phyloP scores from a whole-genome alignment of 2,329 filamentous ascomycete species.

The Colletotrichum spinosum region DNA sequence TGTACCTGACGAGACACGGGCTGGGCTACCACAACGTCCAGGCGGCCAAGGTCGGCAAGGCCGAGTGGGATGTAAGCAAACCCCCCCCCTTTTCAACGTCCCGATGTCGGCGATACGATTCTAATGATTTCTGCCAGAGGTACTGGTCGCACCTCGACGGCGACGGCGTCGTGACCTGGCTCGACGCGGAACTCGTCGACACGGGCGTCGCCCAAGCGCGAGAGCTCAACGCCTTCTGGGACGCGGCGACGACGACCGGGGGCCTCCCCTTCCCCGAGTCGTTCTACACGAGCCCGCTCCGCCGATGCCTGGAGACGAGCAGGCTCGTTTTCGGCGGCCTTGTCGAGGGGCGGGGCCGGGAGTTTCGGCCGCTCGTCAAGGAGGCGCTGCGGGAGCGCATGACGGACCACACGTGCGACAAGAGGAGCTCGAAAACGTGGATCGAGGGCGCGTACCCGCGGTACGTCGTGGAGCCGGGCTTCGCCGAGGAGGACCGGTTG shows the following conservation, averaged over 20 bases:
- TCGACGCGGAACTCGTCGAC: constrained; percentile 61
- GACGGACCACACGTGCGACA: constrained; percentile 72
- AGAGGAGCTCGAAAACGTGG: constrained; percentile 59
- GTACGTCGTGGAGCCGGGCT: constrained; percentile 64
- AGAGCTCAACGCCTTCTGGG: constrained; percentile 64
- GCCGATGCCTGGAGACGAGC: constrained; percentile 69
- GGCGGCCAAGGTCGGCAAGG: constrained; percentile 66
- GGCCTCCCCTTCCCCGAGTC: constrained; percentile 64
- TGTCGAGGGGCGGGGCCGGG: constrained; percentile 46
- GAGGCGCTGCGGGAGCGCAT: constrained; percentile 70
- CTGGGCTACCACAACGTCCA: constrained; percentile 62
- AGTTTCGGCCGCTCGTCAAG: constrained; percentile 65
- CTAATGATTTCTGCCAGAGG: constrained; percentile 39
- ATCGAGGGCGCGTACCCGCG: constrained; percentile 62
- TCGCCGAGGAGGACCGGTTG: constrained; percentile 66
- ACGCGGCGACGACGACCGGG: constrained; percentile 52
- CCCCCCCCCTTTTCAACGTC: background rate
- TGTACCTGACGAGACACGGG: constrained; percentile 68
- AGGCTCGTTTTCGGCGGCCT: constrained; percentile 61
- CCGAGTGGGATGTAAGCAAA: constrained; percentile 63
- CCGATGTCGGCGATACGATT: background rate
- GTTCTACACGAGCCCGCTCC: constrained; percentile 69
- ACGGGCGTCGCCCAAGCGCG: constrained; percentile 65
- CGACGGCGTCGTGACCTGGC: constrained; percentile 52
- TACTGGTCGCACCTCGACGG: constrained; percentile 54